Conservation (phyloP, 2,329 filamentous ascomycete genomes). For the Sporothrix phasma region DNA sequence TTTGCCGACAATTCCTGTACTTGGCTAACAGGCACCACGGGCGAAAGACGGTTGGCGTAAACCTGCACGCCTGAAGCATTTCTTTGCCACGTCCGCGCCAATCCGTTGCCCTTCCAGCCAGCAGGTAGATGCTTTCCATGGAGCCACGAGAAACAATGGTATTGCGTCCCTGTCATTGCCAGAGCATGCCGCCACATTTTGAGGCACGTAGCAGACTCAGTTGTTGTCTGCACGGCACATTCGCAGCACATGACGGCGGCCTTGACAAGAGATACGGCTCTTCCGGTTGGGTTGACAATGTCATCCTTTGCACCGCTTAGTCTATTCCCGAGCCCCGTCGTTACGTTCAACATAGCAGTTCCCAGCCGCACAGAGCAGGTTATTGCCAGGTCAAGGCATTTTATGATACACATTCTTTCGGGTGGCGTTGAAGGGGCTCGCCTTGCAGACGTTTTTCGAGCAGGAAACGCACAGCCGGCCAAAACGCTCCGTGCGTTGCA, state of each 20-base stretch:
- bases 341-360: constrained; percentile 48
- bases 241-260: neutral
- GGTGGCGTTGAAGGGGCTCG: constrained; percentile 37
- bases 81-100: neutral
- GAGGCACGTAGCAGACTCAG: constrained; percentile 41
- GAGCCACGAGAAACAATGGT: neutral
- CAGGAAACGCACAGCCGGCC: constrained; percentile 33
- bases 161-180: constrained; percentile 25
- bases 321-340: constrained; percentile 39
- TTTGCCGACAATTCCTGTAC: neutral
- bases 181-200: constrained; percentile 43
- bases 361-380: constrained; percentile 48
- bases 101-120: neutral
- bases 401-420: constrained; percentile 47
- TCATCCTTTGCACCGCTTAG: constrained; percentile 49
- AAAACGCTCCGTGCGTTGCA: constrained; percentile 23
- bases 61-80: neutral
- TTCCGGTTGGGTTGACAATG: constrained; percentile 46
- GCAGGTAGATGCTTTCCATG: neutral
- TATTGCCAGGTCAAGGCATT: constrained; percentile 33
- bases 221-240: constrained; percentile 27
- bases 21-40: neutral
- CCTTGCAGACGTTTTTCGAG: constrained; percentile 43
- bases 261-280: constrained; percentile 10
- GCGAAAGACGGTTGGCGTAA: neutral